Evolutionary conservation across 805 yeast species (phyloP).

Genomic region (Kodamaea fukazawae): DNA sequence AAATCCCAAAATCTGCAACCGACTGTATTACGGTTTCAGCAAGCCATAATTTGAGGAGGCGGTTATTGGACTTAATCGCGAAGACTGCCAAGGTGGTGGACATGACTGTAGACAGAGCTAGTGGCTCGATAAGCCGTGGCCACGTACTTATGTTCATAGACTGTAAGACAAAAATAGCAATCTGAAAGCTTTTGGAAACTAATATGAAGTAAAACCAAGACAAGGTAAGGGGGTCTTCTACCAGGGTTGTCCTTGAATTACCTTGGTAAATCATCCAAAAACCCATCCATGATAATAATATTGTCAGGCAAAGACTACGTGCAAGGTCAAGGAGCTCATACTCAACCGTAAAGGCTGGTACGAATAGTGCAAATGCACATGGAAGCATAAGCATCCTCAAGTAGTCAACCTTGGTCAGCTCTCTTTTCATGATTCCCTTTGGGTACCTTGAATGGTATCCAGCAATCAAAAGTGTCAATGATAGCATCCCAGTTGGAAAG

Average conservation of each 20-base stretch:
- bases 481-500: slow-evolving; percentile 60
- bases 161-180: slow-evolving; percentile 49
- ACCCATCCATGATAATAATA: slow-evolving; percentile 42
- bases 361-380: slow-evolving; percentile 41
- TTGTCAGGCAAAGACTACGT: slow-evolving; percentile 35
- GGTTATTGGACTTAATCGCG: slow-evolving; percentile 10
- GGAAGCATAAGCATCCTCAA: slow-evolving; percentile 45
- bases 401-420: slow-evolving; percentile 45
- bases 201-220: slow-evolving; percentile 18
- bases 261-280: slow-evolving; percentile 41
- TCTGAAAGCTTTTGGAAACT: slow-evolving; percentile 29
- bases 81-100: too few species aligned
- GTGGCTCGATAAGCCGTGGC: slow-evolving; percentile 46
- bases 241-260: slow-evolving; percentile 22
- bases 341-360: slow-evolving; percentile 54
- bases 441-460: slow-evolving; percentile 49
- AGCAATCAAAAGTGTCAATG: slow-evolving; percentile 34
- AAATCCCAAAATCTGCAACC: too few species aligned
- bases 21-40: too few species aligned
- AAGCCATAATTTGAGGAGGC: slow-evolving; percentile 12
- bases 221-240: slow-evolving; percentile 14
- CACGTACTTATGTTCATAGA: slow-evolving; percentile 41
- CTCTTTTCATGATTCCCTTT: slow-evolving; percentile 33
- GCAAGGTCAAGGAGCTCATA: slow-evolving; percentile 48
- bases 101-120: slow-evolving; percentile 37